These are phyloP conservation scores for Globisporangium okanoganense DNA, from an alignment of 352 stramenopile species.

Conservation along the genomic window DNA sequence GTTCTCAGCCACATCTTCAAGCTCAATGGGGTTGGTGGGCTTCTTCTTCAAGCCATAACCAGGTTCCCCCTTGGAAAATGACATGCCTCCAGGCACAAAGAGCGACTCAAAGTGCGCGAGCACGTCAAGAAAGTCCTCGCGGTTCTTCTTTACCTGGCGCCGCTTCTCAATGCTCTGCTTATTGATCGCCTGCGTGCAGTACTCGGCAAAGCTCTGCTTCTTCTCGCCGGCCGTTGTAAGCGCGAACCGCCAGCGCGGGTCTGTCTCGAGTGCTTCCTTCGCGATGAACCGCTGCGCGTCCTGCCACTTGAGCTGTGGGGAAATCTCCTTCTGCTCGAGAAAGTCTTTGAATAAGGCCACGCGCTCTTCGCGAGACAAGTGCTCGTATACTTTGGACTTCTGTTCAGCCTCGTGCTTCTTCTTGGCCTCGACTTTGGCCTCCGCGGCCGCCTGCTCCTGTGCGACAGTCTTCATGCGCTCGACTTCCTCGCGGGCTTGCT, in stretches of 20 bases:
- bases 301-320: slow-evolving; percentile 67
- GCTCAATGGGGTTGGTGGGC: slow-evolving; percentile 19
- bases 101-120: slow-evolving; percentile 44
- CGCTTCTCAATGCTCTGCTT: slow-evolving; percentile 62
- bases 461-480: slow-evolving; percentile 47
- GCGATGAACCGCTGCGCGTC: slow-evolving; percentile 56
- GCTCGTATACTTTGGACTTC: slow-evolving; percentile 34
- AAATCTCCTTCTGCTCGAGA: slow-evolving; percentile 64
- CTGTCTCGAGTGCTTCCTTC: slow-evolving; percentile 54
- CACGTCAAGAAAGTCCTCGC: slow-evolving; percentile 77
- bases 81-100: slow-evolving; percentile 15
- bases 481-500: slow-evolving; percentile 65
- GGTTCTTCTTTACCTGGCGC: slow-evolving; percentile 60
- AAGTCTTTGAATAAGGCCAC: slow-evolving; percentile 69
- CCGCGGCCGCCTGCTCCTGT: slow-evolving; percentile 10
- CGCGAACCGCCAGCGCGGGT: slow-evolving; percentile 67
- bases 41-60: slow-evolving; percentile 12
- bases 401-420: slow-evolving; percentile 49
- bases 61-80: not conserved
- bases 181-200: slow-evolving; percentile 71
- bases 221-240: slow-evolving; percentile 68
- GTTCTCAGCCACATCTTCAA: slow-evolving; percentile 47
- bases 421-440: slow-evolving; percentile 21
- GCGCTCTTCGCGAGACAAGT: slow-evolving; percentile 47
- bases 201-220: slow-evolving; percentile 83